Conservation (phyloP, 768 basidiomycete species). For the Auriscalpium microsporum region DNA sequence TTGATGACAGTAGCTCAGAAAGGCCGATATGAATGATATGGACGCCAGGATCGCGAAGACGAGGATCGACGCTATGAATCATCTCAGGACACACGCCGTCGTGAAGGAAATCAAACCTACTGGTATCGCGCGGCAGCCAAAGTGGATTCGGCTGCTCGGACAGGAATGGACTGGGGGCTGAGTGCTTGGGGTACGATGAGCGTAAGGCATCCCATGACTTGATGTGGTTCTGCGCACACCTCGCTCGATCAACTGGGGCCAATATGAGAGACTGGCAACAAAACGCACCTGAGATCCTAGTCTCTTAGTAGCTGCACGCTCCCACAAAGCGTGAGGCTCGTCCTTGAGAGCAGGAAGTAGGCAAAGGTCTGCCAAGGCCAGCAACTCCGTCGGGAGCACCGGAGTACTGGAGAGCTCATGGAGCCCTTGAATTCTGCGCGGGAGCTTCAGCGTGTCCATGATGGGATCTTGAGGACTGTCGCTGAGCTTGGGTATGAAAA, state of each 20-base stretch:
- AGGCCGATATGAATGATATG: conserved; percentile 38
- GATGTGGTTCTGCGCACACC: conserved; percentile 32
- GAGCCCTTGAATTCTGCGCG: conserved; percentile 1
- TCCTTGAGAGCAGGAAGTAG: background rate
- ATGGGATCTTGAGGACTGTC: conserved; percentile 76
- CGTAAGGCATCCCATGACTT: conserved; percentile 60
- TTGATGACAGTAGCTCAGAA: conserved; percentile 39
- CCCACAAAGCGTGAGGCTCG: background rate
- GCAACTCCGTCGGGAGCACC: conserved; percentile 1
- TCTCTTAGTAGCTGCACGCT: background rate
- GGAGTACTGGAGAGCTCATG: background rate
- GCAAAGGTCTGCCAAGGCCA: conserved; percentile 1
- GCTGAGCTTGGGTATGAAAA: conserved; percentile 58
- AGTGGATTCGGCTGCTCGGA: conserved; percentile 53
- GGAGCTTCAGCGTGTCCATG: conserved; percentile 42
- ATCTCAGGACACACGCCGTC: background rate
- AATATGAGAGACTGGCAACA: background rate
- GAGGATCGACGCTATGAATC: conserved; percentile 39
- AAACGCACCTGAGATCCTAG: conserved; percentile 4
- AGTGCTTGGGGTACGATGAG: conserved; percentile 21
- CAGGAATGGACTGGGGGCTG: conserved; percentile 46
- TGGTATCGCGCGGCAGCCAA: conserved; percentile 51
- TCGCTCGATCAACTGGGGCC: background rate
- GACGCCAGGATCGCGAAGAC: conserved; percentile 28
- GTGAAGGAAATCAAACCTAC: conserved; percentile 31